Conservation (phyloP, 371 early-diverging fungal species). For the Nematocida parisii region DNA sequence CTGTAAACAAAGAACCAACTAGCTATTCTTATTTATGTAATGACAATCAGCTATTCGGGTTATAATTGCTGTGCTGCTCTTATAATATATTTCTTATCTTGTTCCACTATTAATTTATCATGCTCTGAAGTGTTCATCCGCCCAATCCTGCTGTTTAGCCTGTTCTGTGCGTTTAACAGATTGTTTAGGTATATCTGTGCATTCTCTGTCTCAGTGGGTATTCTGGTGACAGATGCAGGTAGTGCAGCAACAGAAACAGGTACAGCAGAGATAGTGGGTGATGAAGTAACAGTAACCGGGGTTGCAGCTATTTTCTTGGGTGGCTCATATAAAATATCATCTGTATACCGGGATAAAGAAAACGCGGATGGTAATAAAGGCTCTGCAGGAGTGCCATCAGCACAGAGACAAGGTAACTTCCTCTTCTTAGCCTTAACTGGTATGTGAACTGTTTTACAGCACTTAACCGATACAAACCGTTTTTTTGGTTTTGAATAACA, state of each 20-base stretch:
- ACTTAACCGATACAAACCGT: not conserved
- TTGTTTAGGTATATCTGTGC: not conserved
- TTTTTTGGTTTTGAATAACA: slow-evolving; percentile 4
- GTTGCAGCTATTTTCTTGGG: no score
- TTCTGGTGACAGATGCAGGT: no score
- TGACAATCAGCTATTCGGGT: not conserved
- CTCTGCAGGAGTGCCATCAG: slow-evolving; percentile 18
- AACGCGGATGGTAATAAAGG: not conserved
- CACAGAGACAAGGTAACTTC: not conserved
- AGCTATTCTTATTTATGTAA: no score
- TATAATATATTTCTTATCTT: not conserved
- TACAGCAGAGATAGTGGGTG: no score
- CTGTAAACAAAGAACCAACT: no score
- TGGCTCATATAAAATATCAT: no score
- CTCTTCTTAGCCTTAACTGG: not conserved
- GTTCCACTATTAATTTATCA: not conserved
- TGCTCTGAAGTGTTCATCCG: not conserved
- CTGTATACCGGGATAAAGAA: no score
- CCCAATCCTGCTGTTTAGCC: not conserved
- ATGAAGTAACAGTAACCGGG: no score
- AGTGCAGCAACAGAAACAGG: no score
- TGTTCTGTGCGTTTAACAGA: not conserved
- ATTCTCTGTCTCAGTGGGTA: not conserved
- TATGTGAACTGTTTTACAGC: slow-evolving; percentile 3
- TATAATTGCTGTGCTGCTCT: not conserved